Evolutionary conservation across 495 filamentous ascomycete genomes (phyloP).

Genomic region (Penicillium samsonianum): DNA sequence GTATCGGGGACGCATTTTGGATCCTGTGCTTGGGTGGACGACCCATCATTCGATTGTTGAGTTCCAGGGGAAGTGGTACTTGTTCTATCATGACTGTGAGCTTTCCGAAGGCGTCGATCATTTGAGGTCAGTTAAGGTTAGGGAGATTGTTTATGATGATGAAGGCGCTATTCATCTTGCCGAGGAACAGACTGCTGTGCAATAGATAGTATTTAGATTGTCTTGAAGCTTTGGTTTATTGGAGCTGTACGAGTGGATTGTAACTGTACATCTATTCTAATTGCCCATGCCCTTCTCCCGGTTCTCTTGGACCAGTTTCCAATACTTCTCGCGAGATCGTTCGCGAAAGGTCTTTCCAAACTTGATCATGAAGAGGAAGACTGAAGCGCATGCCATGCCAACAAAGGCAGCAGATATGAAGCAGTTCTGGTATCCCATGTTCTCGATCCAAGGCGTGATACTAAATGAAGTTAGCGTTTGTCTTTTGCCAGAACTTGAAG

Average conservation of each 20-base stretch:
- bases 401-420: conserved; percentile 64
- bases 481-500: not conserved
- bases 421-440: conserved; percentile 62
- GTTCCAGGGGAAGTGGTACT: conserved; percentile 66
- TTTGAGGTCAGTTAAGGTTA: conserved; percentile 67
- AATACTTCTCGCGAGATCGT: conserved; percentile 45
- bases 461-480: conserved; percentile 30
- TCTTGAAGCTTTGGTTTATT: not conserved
- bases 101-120: conserved; percentile 63
- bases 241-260: not conserved
- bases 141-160: conserved; percentile 69
- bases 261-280: conserved; percentile 17
- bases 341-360: conserved; percentile 50
- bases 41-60: conserved; percentile 79
- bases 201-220: not conserved
- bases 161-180: conserved; percentile 56
- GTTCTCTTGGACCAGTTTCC: conserved; percentile 43
- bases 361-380: conserved; percentile 58
- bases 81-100: conserved; percentile 74
- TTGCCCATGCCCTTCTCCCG: conserved; percentile 44
- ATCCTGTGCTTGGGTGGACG: conserved; percentile 77
- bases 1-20: conserved; percentile 67
- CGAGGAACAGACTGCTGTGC: not conserved
- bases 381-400: conserved; percentile 53
- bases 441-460: conserved; percentile 63